Evolutionary conservation across 2,329 filamentous ascomycete genomes (phyloP).

Genomic region (Aspergillus sp.): DNA sequence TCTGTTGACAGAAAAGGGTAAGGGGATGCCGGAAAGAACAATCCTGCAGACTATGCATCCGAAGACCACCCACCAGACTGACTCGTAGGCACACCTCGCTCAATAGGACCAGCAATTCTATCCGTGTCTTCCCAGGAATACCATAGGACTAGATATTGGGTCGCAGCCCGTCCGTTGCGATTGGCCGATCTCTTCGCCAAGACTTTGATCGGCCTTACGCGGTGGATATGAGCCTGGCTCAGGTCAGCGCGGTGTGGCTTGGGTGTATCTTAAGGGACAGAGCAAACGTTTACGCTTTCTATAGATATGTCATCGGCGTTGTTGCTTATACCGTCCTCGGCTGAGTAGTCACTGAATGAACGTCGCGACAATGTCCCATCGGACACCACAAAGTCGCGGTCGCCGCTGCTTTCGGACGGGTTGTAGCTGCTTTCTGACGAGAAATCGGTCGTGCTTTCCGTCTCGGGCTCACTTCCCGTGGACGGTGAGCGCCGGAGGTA

Average conservation of each 20-base stretch:
- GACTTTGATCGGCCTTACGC: not conserved
- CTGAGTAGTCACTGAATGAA: constrained; percentile 1
- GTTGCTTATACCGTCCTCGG: not conserved
- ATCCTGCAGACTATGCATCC: too few relatives aligned
- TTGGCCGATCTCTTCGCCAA: constrained; percentile 1
- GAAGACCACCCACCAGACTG: not conserved
- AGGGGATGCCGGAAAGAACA: not conserved
- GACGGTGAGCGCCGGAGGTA: not conserved
- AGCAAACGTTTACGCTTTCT: not conserved
- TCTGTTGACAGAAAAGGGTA: not conserved
- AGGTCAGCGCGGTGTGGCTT: not conserved
- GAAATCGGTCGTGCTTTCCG: not conserved
- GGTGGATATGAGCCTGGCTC: not conserved
- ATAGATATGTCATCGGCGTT: not conserved
- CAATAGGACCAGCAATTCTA: not conserved
- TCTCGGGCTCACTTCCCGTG: not conserved
- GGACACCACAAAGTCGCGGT: constrained; percentile 10
- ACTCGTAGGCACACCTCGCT: not conserved
- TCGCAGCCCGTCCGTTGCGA: not conserved
- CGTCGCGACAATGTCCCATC: not conserved
- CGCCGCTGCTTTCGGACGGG: constrained; percentile 4
- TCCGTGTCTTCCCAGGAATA: constrained; percentile 8
- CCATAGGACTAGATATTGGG: constrained; percentile 8
- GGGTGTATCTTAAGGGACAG: not conserved
- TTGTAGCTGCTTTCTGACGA: not conserved